Evolutionary conservation across 2,329 filamentous ascomycete genomes (phyloP), one percentile per base, ranked within the genome.

Genomic region (Fusarium solani-melongenae): DNA sequence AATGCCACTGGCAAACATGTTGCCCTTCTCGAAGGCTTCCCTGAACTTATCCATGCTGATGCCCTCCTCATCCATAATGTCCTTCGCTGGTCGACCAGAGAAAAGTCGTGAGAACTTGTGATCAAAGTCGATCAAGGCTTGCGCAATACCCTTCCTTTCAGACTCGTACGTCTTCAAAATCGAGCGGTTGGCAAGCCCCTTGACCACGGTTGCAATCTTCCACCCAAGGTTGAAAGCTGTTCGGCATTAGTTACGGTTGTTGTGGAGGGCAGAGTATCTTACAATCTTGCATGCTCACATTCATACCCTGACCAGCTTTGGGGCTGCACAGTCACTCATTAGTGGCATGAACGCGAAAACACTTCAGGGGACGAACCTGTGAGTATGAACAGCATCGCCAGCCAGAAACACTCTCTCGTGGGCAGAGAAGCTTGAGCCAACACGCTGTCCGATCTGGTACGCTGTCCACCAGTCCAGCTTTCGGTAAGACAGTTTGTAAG

Each of bases 231-330:
- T 90, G 77, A 74, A 78, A 1, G 71, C 58, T 61, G 29, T 20
- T n/a, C 6, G n/a, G 6, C 10, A 12, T 46, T 36, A 46, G 39
- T 11, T 14, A 7, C n/a, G 34, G n/a, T 49, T 8, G 22, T 24
- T 20, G 14, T 24, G 20, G 11, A 8, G 20, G 11, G 11, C 17
- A 27, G 3, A 7, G 20, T 4, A 31, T 27, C 58, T 49, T 20
- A 61, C 71, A 81, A 78, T 94, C 92, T 74, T 92, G 91, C 86
- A 94, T 91, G 34, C 86, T 89, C 4, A 92, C 89, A 71, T 94
- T 94, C 91, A 93, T 93, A 10, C 92, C 92, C 78, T 93, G 91
- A 1, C 91, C 91, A 1, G 90, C 91, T 77, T 92, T 92, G 7
- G 91, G 91, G 0, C 71, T 71, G 6, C 11, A 15, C 5, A 36